Evolutionary conservation across 1,284 basidiomycete genomes (phyloP).

Genomic region (Ceratobasidium sp.): DNA sequence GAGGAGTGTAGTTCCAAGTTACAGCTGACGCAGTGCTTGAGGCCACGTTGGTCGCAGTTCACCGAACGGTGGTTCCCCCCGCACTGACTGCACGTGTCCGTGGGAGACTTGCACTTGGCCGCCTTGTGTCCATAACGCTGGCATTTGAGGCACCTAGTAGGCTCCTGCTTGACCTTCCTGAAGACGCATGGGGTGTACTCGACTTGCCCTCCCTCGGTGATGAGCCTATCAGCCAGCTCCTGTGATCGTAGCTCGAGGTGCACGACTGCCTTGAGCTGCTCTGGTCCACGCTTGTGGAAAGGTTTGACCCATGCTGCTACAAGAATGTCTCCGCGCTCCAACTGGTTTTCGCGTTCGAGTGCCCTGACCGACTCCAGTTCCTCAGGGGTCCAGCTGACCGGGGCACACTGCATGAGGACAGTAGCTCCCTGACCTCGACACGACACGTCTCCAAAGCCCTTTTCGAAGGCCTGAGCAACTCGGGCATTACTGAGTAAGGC

Average conservation of each 20-base stretch:
- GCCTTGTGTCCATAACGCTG: no score
- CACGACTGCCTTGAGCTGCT: neutral
- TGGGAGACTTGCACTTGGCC: no score
- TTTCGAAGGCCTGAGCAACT: neutral
- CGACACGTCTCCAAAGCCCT: neutral
- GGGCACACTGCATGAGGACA: neutral
- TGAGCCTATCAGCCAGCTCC: neutral
- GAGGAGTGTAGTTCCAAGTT: no score
- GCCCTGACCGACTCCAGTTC: neutral
- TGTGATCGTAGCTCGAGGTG: neutral
- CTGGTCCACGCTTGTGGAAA: neutral
- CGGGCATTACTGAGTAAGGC: constrained; percentile 1
- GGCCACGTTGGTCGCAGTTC: no score
- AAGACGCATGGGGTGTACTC: neutral
- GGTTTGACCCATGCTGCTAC: neutral
- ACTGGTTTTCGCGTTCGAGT: neutral
- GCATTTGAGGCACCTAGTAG: neutral
- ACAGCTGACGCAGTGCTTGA: no score
- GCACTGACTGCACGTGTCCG: no score
- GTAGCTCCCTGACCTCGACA: neutral
- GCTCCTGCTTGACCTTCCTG: neutral
- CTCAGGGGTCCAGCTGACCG: neutral
- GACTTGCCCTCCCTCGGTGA: neutral
- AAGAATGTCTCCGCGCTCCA: neutral
- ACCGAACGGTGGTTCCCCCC: no score